phyloP scores from a whole-genome alignment of 306 rosid genomes.

The Cucumis cinereus region DNA sequence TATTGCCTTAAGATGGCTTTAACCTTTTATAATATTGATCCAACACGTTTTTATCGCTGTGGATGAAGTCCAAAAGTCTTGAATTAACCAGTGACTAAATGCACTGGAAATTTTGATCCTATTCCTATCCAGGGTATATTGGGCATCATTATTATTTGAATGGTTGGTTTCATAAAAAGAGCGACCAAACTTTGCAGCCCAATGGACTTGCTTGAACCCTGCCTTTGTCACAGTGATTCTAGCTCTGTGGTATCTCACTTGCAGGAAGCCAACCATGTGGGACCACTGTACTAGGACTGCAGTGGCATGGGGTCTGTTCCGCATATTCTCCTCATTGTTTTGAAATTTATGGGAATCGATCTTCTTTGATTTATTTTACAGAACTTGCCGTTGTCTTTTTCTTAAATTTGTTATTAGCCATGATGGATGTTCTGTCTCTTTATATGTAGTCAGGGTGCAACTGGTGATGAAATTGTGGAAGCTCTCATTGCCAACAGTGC shows the following conservation, averaged over 20 bases:
- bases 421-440: not conserved
- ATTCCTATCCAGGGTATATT: not conserved
- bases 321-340: not conserved
- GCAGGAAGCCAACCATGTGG: not conserved
- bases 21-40: not conserved
- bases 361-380: not conserved
- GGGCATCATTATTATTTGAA: not conserved
- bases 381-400: not conserved
- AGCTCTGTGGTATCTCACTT: not conserved
- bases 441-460: slow-evolving; percentile 65
- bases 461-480: slow-evolving; percentile 82
- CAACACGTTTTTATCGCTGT: not conserved
- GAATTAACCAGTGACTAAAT: not conserved
- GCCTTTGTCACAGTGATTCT: slow-evolving; percentile 2
- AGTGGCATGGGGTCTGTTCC: not conserved
- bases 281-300: not conserved
- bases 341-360: not conserved
- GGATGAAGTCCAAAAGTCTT: not conserved
- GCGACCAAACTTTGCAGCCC: not conserved
- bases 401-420: not conserved
- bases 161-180: not conserved
- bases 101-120: not conserved
- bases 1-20: not conserved
- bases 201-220: not conserved
- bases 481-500: slow-evolving; percentile 87